phyloP scores from a whole-genome alignment of 371 early-diverging fungal genomes.

The Aphelidium insulamus region DNA sequence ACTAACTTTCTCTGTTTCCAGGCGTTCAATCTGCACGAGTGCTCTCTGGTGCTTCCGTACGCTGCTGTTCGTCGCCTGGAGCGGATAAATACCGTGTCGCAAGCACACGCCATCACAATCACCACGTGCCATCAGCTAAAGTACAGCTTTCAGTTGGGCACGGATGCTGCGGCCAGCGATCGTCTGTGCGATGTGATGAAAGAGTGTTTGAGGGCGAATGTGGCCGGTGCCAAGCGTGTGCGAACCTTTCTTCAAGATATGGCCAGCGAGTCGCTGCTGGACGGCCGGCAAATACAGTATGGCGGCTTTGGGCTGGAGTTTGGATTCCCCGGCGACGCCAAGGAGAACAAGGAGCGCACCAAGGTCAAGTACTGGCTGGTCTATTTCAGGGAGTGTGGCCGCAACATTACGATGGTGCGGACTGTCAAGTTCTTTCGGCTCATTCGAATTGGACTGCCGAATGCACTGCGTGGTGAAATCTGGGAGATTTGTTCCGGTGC shows the following conservation, averaged over 20 bases:
- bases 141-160: conserved; percentile 9
- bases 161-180: conserved; percentile 18
- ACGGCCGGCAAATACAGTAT: too few species aligned
- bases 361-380: conserved; percentile 12
- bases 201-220: conserved; percentile 20
- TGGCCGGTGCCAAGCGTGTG: not conserved
- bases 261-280: conserved; percentile 41
- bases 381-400: conserved; percentile 42
- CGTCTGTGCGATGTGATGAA: conserved; percentile 25
- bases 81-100: conserved; percentile 24
- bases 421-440: conserved; percentile 66
- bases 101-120: conserved; percentile 21
- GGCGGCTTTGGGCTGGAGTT: conserved; percentile 60
- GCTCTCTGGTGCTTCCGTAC: conserved; percentile 55
- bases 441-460: conserved; percentile 78
- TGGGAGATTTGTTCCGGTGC: conserved; percentile 90
- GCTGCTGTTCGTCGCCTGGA: conserved; percentile 78
- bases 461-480: conserved; percentile 73
- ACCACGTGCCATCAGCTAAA: conserved; percentile 26
- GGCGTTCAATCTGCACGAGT: too few species aligned
- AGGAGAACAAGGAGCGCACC: conserved; percentile 43
- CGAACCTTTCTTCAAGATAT: conserved; percentile 46
- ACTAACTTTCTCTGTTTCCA: too few species aligned
- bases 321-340: conserved; percentile 62
- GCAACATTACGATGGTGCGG: conserved; percentile 66